A percentile compares a stretch with the other conserved stretches of the same genome.
Evolutionary conservation across 2,329 filamentous ascomycete genomes (phyloP).

Genomic region (Ascochyta fabae): DNA sequence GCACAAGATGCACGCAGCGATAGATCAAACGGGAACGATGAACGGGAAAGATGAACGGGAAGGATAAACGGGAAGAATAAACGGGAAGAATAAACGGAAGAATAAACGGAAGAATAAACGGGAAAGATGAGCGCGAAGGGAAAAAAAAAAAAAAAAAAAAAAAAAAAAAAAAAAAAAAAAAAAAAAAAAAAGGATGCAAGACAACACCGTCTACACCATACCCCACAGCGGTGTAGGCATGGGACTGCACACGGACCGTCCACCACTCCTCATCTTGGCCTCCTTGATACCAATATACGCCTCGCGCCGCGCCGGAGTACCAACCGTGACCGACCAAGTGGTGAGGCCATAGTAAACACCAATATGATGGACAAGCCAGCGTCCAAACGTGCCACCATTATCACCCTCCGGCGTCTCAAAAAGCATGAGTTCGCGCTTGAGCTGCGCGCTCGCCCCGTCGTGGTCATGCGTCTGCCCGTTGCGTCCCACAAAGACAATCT

Average conservation of each 20-base stretch:
- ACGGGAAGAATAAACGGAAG: too few relatives aligned
- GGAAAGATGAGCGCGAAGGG: too few relatives aligned
- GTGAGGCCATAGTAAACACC: constrained; percentile 89
- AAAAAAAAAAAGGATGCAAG: background rate
- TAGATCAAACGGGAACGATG: background rate
- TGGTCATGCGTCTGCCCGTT: constrained; percentile 69
- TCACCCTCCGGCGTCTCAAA: constrained; percentile 82
- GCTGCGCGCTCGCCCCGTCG: constrained; percentile 57
- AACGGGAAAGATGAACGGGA: background rate
- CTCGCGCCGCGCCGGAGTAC: constrained; percentile 73
- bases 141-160: too few relatives aligned
- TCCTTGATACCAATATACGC: constrained; percentile 81
- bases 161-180: background rate
- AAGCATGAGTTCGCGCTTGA: constrained; percentile 72
- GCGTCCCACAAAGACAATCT: constrained; percentile 87
- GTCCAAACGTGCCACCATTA: constrained; percentile 79
- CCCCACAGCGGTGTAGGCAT: constrained; percentile 47
- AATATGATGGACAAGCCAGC: constrained; percentile 92
- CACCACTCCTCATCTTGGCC: constrained; percentile 38
- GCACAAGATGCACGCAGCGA: background rate
- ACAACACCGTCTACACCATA: constrained; percentile 34
- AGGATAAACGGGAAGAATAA: too few relatives aligned
- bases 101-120: too few relatives aligned
- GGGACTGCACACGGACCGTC: constrained; percentile 25
- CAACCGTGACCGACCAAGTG: constrained; percentile 79